A percentile compares a stretch with the other conserved stretches of the same genome.
phyloP scores from a whole-genome alignment of 768 basidiomycete species.

The Lentinula edodes region DNA sequence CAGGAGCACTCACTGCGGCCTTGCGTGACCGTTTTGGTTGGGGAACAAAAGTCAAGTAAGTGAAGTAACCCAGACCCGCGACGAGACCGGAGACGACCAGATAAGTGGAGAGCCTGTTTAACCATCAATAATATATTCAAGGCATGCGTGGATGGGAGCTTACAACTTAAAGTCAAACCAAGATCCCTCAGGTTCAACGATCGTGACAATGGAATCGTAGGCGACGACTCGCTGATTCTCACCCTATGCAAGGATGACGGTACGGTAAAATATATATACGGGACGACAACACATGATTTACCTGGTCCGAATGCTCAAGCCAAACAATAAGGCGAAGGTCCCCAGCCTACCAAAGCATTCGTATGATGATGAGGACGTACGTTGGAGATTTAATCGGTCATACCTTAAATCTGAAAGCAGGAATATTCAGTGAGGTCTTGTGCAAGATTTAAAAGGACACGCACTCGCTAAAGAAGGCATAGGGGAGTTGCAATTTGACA shows the following conservation, averaged over 20 bases:
- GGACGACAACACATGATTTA: constrained; percentile 24
- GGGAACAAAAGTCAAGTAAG: constrained; percentile 62
- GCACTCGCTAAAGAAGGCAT: constrained; percentile 77
- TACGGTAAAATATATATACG: not conserved
- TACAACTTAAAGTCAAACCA: constrained; percentile 80
- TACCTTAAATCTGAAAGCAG: constrained; percentile 54
- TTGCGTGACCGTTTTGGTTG: constrained; percentile 55
- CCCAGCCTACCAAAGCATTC: constrained; percentile 47
- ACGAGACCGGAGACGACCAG: constrained; percentile 59
- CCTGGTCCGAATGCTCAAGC: constrained; percentile 67
- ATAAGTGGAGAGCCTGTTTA: constrained; percentile 58
- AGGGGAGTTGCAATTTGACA: constrained; percentile 62
- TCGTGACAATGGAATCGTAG: constrained; percentile 69
- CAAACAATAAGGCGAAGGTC: constrained; percentile 70
- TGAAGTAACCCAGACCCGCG: constrained; percentile 57
- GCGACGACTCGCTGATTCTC: constrained; percentile 57
- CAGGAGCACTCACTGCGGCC: constrained; percentile 46
- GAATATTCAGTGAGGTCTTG: constrained; percentile 9
- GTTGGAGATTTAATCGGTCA: not conserved
- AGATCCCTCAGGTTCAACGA: constrained; percentile 76
- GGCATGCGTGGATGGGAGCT: constrained; percentile 18
- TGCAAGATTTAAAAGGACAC: constrained; percentile 20
- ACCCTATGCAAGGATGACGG: constrained; percentile 29
- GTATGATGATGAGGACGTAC: not conserved
- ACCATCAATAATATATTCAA: not conserved